Percentiles rank a stretch among this genome's conserved stretches.
Evolutionary conservation across 441 rosid genomes (phyloP).

Genomic region (Dalechampia spathulata): DNA sequence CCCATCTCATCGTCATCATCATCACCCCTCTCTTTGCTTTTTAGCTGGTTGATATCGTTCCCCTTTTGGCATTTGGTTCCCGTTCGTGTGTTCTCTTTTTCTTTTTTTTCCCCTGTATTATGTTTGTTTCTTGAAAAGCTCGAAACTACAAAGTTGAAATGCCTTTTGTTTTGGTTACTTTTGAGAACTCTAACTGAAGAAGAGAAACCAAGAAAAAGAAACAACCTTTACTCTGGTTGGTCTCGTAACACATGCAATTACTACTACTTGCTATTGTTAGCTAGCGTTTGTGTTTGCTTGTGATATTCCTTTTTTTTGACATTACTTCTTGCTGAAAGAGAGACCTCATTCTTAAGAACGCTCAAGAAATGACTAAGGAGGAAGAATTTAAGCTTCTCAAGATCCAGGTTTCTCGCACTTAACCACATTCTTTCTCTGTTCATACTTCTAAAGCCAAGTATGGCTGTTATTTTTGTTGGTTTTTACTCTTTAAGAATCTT

Average conservation of each 20-base stretch:
- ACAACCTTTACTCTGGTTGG: not conserved
- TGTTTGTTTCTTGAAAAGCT: constrained; percentile 1
- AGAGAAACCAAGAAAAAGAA: constrained; percentile 12
- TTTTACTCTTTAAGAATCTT: constrained; percentile 9
- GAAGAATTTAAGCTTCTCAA: constrained; percentile 83
- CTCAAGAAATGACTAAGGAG: constrained; percentile 59
- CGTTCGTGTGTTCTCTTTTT: not conserved
- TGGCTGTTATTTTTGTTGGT: constrained; percentile 1
- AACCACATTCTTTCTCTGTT: constrained; percentile 13
- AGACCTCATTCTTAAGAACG: constrained; percentile 17
- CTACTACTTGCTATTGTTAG: not conserved
- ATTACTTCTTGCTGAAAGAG: constrained; percentile 15
- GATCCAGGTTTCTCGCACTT: constrained; percentile 54
- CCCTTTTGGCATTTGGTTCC: not conserved
- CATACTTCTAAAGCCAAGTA: constrained; percentile 4
- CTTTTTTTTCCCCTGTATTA: not conserved
- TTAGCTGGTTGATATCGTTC: not conserved
- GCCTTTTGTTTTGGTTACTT: constrained; percentile 25
- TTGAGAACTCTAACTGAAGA: constrained; percentile 15
- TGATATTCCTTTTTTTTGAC: not conserved
- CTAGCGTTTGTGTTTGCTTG: not conserved
- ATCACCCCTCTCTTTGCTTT: not conserved
- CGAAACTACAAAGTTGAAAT: constrained; percentile 22
- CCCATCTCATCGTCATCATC: not conserved
- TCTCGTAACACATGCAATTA: not conserved